A percentile compares a stretch with the other conserved stretches of the same genome.
Conservation (phyloP, 2,329 filamentous ascomycete species). For the Diaporthe sp. region DNA sequence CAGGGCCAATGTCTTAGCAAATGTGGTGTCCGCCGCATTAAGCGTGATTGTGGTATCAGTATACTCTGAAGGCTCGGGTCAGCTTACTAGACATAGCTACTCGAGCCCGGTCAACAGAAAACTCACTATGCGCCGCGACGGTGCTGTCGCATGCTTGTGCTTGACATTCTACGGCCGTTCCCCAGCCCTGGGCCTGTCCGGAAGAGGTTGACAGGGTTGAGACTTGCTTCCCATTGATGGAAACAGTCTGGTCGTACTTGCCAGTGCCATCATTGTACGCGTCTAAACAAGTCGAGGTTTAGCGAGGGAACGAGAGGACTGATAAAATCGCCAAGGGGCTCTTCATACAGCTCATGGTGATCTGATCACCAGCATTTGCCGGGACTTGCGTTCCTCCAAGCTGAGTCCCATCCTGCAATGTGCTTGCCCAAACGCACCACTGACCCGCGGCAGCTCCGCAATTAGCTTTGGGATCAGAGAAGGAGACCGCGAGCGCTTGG, state of each 20-base stretch:
- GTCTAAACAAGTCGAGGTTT: not conserved
- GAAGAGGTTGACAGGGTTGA: constrained; percentile 18
- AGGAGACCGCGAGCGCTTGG: constrained; percentile 20
- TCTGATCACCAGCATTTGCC: constrained; percentile 14
- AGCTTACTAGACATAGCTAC: not conserved
- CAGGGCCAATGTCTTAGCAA: constrained; percentile 7
- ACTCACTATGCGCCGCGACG: constrained; percentile 18
- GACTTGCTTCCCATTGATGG: constrained; percentile 17
- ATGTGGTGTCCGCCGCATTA: constrained; percentile 14
- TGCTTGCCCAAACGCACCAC: constrained; percentile 30
- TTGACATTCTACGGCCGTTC: constrained; percentile 27
- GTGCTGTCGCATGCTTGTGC: constrained; percentile 13
- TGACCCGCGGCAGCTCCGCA: constrained; percentile 16
- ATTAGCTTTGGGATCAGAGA: constrained; percentile 11
- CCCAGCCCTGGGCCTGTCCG: constrained; percentile 28
- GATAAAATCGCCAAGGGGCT: not conserved
- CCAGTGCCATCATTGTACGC: constrained; percentile 16
- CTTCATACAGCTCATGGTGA: constrained; percentile 23
- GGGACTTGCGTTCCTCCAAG: constrained; percentile 4
- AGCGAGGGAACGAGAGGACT: not conserved
- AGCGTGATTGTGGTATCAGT: constrained; percentile 11
- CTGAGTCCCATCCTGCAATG: constrained; percentile 11
- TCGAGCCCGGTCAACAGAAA: not conserved
- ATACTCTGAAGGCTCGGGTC: not conserved
- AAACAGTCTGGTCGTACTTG: constrained; percentile 28